Base-by-base conservation (phyloP, 2,329 filamentous ascomycete species). In the Chrysoporthe austroafricana region DNA sequence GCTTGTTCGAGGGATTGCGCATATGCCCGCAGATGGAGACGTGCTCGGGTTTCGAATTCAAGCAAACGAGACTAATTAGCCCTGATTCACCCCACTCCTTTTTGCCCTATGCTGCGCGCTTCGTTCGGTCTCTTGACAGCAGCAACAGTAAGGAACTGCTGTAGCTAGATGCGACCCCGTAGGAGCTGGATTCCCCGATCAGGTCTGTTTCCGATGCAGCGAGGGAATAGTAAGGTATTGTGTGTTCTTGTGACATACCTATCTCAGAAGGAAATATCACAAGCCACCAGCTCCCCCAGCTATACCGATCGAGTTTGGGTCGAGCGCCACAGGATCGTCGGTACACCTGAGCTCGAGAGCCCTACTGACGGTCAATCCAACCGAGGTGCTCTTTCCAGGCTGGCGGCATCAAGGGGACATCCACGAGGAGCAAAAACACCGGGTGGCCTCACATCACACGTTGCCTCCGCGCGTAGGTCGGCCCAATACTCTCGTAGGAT, bases 11-110 rank as follows among this genome's bases (percentile, higher is more conserved):
- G 26, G 50, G 21, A 54, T 54, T 16, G 50, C 14, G 50, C 50
- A 54, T 54, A 54, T 54, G 50, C 50, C 50, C 21, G 50, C 26
- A 54, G 21, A 54, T 32, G 50, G 50, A 32, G 50, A 54, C 50
- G 32, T 32, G 21, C 21, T 21, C 13, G 9, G 26, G 26, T 7
- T 13, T 54, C 11, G 26, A 54, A 16, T 54, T 26, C 8, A 21
- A 54, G 21, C 11, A 54, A 48, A 7, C 13, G 26, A 16, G 32
- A 54, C n/a, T 13, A 52, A 13, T 54, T 54, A 54, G 32, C 50
- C 50, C 50, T 54, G 36, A 32, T 57, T 39, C 16, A 7, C 54
- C 54, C 3, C 54, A 57, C 34, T 13, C 34, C 34, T n/a, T 39
- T 39, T 57, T 39, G 18, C 34, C 34, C 32, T n/a, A 14, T 57